Percentiles rank a stretch among this genome's conserved stretches.
Conservation (phyloP, 73 alveolate genomes). For the Tetrahymena borealis region DNA sequence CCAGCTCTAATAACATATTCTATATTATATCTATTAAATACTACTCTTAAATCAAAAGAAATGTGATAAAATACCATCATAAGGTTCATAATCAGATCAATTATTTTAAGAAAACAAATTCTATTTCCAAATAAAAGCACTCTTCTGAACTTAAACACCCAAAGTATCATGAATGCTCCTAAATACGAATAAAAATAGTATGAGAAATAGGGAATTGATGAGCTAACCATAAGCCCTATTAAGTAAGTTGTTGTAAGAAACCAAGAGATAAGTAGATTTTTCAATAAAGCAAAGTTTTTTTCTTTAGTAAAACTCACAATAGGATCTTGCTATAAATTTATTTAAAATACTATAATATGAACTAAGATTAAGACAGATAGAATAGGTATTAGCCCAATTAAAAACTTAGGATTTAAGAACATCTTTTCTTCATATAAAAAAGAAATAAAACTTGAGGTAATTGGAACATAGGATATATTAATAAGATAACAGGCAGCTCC, state of each 20-base stretch:
- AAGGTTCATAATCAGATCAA: neutral
- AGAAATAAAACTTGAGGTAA: neutral
- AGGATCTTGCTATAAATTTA: neutral
- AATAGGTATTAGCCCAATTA: neutral
- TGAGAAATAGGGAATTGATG: neutral
- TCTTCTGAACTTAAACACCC: neutral
- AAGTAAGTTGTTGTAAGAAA: neutral
- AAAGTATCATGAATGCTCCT: neutral
- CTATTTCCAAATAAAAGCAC: neutral
- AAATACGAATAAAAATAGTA: neutral
- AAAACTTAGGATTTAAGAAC: neutral
- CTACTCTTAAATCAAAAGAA: neutral
- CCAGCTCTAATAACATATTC: neutral
- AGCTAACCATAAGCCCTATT: neutral
- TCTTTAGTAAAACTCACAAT: neutral
- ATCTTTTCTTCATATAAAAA: neutral
- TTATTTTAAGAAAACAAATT: neutral
- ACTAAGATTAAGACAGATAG: neutral
- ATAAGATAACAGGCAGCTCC: neutral
- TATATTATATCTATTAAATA: neutral
- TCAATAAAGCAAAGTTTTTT: neutral
- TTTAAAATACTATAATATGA: neutral
- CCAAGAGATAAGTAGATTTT: neutral
- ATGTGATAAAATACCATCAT: neutral
- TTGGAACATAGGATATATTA: neutral